Evolutionary conservation across 2,329 filamentous ascomycete genomes (phyloP).

Genomic region (Neophaeococcomyces mojaviensis): DNA sequence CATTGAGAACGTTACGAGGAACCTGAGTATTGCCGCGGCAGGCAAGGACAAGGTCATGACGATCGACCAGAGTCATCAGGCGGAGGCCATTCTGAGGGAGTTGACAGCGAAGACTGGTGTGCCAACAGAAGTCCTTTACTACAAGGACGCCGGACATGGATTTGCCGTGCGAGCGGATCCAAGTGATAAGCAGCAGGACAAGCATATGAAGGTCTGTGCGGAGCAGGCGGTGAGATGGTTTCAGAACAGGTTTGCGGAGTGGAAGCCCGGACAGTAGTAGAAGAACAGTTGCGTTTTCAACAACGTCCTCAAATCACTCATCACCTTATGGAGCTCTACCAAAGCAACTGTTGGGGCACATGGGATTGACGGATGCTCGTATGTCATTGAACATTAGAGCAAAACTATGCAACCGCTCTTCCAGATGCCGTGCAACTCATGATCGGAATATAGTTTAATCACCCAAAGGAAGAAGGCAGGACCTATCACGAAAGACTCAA

Average conservation of each 20-base stretch:
- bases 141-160: slow-evolving; percentile 24
- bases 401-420: too few species aligned
- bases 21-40: slow-evolving; percentile 21
- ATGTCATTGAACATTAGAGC: too few species aligned
- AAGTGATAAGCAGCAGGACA: slow-evolving; percentile 7
- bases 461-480: too few species aligned
- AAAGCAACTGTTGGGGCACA: too few species aligned
- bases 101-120: slow-evolving; percentile 16
- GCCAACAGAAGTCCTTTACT: slow-evolving; percentile 23
- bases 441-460: too few species aligned
- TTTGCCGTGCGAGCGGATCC: slow-evolving; percentile 26
- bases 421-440: too few species aligned
- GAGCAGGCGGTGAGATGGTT: slow-evolving; percentile 19
- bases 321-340: too few species aligned
- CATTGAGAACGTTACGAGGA: slow-evolving; percentile 27
- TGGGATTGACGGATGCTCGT: too few species aligned
- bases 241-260: slow-evolving; percentile 23
- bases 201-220: slow-evolving; percentile 17
- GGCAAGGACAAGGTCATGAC: slow-evolving; percentile 20
- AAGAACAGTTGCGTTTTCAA: too few species aligned
- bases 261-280: not conserved
- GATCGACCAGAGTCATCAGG: slow-evolving; percentile 18
- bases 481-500: too few species aligned
- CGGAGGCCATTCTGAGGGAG: slow-evolving; percentile 22
- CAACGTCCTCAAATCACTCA: too few species aligned